Evolutionary conservation across 2,329 filamentous ascomycete genomes (phyloP).

Genomic region (Stenocarpella maydis): DNA sequence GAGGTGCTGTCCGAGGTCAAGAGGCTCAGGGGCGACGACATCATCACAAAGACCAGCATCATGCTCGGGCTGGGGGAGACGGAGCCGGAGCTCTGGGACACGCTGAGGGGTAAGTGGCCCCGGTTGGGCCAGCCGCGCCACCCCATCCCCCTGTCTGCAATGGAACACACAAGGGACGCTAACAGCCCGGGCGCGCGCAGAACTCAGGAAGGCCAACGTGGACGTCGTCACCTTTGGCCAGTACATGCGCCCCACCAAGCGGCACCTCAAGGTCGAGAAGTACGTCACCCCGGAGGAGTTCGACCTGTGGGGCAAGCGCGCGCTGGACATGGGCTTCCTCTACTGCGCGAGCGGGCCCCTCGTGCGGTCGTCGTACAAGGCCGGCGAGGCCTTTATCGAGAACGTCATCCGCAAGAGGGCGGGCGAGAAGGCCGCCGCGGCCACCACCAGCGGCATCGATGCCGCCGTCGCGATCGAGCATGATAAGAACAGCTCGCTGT

Average conservation of each 20-base stretch:
- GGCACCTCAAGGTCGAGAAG: conserved; percentile 95
- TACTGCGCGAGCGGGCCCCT: conserved; percentile 95
- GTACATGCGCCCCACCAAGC: conserved; percentile 99
- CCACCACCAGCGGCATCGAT: conserved; percentile 44
- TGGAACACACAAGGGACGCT: not conserved
- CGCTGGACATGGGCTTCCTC: conserved; percentile 93
- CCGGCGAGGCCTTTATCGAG: conserved; percentile 97
- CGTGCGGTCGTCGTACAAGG: conserved; percentile 96
- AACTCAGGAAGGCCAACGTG: conserved; percentile 81
- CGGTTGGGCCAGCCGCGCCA: not conserved
- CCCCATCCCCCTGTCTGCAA: not conserved
- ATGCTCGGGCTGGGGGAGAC: conserved; percentile 97
- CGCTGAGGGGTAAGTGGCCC: conserved; percentile 67
- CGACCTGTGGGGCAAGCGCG: conserved; percentile 88
- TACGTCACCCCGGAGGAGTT: conserved; percentile 94
- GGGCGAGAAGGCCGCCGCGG: conserved; percentile 49
- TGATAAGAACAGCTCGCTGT: conserved; percentile 30
- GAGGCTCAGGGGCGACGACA: conserved; percentile 69
- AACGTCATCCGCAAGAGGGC: conserved; percentile 91
- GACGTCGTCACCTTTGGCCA: conserved; percentile 99
- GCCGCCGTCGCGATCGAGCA: conserved; percentile 50
- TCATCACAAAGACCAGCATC: conserved; percentile 98
- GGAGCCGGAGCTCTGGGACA: conserved; percentile 83
- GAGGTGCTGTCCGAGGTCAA: conserved; percentile 84
- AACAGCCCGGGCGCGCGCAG: conserved; percentile 47